Evolutionary conservation across 1,284 basidiomycete species (phyloP), one percentile per base, ranked within the genome.

Genomic region (Cryptococcus sp.): DNA sequence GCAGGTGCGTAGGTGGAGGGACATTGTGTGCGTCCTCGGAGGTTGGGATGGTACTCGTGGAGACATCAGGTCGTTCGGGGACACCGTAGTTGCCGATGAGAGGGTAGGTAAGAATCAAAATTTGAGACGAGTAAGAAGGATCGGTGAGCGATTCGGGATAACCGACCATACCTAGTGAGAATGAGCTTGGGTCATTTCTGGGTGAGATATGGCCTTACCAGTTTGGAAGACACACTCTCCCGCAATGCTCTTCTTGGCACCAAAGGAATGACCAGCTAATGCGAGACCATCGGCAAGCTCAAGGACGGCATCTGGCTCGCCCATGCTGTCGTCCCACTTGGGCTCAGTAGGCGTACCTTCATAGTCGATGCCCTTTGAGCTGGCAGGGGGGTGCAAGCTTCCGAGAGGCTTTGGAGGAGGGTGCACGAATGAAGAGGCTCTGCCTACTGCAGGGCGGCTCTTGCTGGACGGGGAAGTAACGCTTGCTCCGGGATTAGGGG

Each of bases 151-250:
- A 98, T 76, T 99, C 96, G 59, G 93, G 94, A 79, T 99, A 99
- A 47, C 96, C 96, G 62, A 99, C 93, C 95, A 99, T 96, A 58
- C 94, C 94, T 96, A 74, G 16, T 19, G 15, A 41, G 48, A 10
- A 47, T 63, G 44, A 67, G 59, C 47, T 44, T 41, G 29, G 29
- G 29, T 34, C 29, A 11, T 29, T 40, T 39, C 13, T 10, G 22
- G 26, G n/a, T 10, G 37, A 15, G 49, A 20, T 46, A 20, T 22
- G 44, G 38, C 57, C 89, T 79, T 74, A 96, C 95, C 95, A 54
- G 96, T 99, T 82, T 98, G 95, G 82, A 99, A 99, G 74, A 99
- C 96, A 78, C 95, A 98, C 85, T 99, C 96, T 69, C 96, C 96
- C 20, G 93, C 85, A 51, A 97, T 83, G 77, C 91, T 94, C 81